These are phyloP conservation scores for Apiospora pterosperma DNA, from an alignment of 2,329 filamentous ascomycete species.

Conservation along the genomic window DNA sequence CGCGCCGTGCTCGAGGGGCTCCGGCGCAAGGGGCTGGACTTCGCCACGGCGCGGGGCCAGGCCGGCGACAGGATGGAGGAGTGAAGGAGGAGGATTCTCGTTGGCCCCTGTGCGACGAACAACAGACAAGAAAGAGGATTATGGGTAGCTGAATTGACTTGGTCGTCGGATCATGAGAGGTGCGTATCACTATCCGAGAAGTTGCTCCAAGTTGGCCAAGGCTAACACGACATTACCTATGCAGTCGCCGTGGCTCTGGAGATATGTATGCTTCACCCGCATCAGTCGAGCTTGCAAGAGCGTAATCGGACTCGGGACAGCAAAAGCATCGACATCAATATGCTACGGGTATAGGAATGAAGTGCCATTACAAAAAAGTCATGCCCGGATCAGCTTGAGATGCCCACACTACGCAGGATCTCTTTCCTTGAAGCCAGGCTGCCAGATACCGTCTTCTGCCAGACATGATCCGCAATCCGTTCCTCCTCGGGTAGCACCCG, in stretches of 20 bases:
- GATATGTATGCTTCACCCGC: background rate
- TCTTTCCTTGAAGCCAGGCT: constrained; percentile 59
- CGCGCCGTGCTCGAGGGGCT: constrained; percentile 53
- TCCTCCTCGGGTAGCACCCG: constrained; percentile 59
- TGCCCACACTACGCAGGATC: constrained; percentile 54
- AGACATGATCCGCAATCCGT: constrained; percentile 59
- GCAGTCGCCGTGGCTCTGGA: background rate
- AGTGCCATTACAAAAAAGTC: background rate
- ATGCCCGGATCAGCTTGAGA: constrained; percentile 17
- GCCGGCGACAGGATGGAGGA: constrained; percentile 40
- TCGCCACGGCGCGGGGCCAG: constrained; percentile 28
- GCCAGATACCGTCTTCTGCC: constrained; percentile 66
- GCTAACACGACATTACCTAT: background rate
- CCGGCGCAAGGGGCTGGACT: constrained; percentile 44
- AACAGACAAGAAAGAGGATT: too few species aligned
- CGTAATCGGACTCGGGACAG: background rate
- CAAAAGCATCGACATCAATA: background rate
- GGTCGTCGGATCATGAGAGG: background rate
- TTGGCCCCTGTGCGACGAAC: too few species aligned
- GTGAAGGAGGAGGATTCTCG: constrained; percentile 11
- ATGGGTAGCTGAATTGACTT: too few species aligned
- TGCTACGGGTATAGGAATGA: background rate
- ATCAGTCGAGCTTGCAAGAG: background rate
- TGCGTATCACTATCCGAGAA: background rate
- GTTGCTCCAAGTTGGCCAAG: background rate